Conservation (phyloP, 768 basidiomycete genomes). For the Kwoniella sp. region DNA sequence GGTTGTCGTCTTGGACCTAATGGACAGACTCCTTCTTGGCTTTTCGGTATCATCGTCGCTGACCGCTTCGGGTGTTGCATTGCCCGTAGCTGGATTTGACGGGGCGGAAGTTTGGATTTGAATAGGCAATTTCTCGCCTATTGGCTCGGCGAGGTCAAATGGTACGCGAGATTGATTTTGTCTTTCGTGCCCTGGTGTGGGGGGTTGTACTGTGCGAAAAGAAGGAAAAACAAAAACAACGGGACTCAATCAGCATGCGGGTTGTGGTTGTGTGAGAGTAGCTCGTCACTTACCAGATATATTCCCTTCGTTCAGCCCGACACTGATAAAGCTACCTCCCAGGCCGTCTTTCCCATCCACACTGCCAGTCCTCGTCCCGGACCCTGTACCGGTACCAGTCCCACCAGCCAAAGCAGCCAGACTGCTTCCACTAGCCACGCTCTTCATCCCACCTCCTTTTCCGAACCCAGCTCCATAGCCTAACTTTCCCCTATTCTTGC, state of each 20-base stretch:
- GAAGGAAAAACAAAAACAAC: background rate
- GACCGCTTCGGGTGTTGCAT: background rate
- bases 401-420: conserved; percentile 18
- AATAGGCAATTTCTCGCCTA: conserved; percentile 11
- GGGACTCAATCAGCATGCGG: no score
- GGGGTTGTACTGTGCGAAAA: conserved; percentile 21
- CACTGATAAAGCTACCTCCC: conserved; percentile 49
- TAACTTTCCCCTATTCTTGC: conserved; percentile 40
- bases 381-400: background rate
- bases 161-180: background rate
- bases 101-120: conserved; percentile 27
- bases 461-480: conserved; percentile 26
- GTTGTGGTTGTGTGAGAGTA: background rate
- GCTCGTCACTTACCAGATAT: conserved; percentile 28
- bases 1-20: conserved; percentile 25
- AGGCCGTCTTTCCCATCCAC: conserved; percentile 24
- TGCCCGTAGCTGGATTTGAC: conserved; percentile 11
- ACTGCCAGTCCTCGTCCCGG: background rate
- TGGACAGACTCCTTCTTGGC: conserved; percentile 13
- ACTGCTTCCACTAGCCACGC: conserved; percentile 23
- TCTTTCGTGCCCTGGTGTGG: conserved; percentile 11
- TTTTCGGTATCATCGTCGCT: conserved; percentile 6
- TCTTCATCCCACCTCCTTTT: conserved; percentile 16
- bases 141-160: conserved; percentile 8
- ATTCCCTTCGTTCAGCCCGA: conserved; percentile 19